Evolutionary conservation across 2,329 filamentous ascomycete species (phyloP).

Genomic region (Madurella mycetomatis): DNA sequence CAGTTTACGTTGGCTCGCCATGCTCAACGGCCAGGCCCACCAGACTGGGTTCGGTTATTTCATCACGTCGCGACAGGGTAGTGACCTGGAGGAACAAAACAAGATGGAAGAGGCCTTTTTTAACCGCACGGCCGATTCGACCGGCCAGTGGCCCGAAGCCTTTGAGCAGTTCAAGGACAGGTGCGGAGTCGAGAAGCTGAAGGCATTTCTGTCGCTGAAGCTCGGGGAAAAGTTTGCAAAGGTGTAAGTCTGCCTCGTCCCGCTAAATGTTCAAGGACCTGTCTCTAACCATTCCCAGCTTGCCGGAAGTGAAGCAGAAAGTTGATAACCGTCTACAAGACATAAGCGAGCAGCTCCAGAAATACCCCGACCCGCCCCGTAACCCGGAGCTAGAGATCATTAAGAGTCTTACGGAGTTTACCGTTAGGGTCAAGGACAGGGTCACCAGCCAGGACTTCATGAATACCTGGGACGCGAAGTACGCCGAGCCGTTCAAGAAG

Average conservation of each 20-base stretch:
- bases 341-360: constrained; percentile 51
- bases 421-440: constrained; percentile 47
- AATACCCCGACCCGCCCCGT: constrained; percentile 61
- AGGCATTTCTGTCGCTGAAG: constrained; percentile 48
- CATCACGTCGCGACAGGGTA: constrained; percentile 64
- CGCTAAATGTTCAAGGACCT: too few relatives aligned
- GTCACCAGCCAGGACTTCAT: constrained; percentile 49
- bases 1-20: constrained; percentile 58
- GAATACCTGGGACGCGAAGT: constrained; percentile 38
- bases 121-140: constrained; percentile 31
- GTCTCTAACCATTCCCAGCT: constrained; percentile 16
- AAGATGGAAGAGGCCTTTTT: constrained; percentile 53
- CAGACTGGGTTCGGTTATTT: constrained; percentile 71
- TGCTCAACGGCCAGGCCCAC: constrained; percentile 60
- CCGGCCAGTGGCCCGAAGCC: constrained; percentile 43
- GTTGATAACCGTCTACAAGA: constrained; percentile 44
- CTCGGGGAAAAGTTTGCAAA: constrained; percentile 51
- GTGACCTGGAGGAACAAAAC: constrained; percentile 46
- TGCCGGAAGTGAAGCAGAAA: constrained; percentile 45
- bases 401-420: constrained; percentile 55
- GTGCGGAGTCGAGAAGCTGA: constrained; percentile 52
- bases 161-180: constrained; percentile 46
- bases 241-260: constrained; percentile 35
- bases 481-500: constrained; percentile 50
- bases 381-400: constrained; percentile 65